A percentile compares a stretch with the other conserved stretches of the same genome.
Evolutionary conservation across 2,329 filamentous ascomycete genomes (phyloP).

Genomic region (Cylindrodendrum hubeiense): DNA sequence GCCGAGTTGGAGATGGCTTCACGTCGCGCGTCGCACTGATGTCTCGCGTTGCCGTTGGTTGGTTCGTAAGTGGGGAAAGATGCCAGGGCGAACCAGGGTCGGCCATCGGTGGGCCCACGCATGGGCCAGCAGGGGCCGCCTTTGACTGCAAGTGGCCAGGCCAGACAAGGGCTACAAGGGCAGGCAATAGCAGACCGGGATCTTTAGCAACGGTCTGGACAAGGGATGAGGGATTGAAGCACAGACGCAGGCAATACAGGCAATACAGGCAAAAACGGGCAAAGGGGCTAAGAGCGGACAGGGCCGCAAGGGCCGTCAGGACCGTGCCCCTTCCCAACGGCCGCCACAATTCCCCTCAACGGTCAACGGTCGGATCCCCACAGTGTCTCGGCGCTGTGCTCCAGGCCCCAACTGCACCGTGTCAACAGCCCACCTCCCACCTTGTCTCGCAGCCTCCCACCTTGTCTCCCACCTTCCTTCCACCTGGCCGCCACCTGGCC

Average conservation of each 20-base stretch:
- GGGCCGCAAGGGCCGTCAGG: constrained; percentile 18
- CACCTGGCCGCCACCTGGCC: not conserved
- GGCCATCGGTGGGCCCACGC: constrained; percentile 13
- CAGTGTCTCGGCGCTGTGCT: constrained; percentile 35
- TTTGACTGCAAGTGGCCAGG: constrained; percentile 27
- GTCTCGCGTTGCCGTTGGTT: constrained; percentile 43
- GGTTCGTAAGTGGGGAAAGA: constrained; percentile 39
- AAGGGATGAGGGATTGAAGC: constrained; percentile 9
- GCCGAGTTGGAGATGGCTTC: constrained; percentile 43
- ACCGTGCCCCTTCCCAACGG: constrained; percentile 46
- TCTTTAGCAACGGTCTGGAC: constrained; percentile 12
- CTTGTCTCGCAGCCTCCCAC: constrained; percentile 24
- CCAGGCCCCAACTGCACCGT: constrained; percentile 23
- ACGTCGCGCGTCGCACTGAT: constrained; percentile 39
- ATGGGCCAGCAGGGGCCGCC: constrained; percentile 5
- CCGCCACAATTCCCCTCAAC: constrained; percentile 43
- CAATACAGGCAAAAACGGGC: constrained; percentile 11
- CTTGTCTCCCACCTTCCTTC: constrained; percentile 7
- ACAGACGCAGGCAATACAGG: constrained; percentile 10
- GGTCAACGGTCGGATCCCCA: constrained; percentile 35
- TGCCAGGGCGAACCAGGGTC: constrained; percentile 29
- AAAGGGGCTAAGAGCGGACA: constrained; percentile 24
- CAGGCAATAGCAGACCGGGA: constrained; percentile 19
- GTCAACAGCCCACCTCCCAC: constrained; percentile 25
- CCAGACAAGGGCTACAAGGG: constrained; percentile 3